Base-by-base conservation (phyloP, 257 asterid genomes). In the Vinca minor region DNA sequence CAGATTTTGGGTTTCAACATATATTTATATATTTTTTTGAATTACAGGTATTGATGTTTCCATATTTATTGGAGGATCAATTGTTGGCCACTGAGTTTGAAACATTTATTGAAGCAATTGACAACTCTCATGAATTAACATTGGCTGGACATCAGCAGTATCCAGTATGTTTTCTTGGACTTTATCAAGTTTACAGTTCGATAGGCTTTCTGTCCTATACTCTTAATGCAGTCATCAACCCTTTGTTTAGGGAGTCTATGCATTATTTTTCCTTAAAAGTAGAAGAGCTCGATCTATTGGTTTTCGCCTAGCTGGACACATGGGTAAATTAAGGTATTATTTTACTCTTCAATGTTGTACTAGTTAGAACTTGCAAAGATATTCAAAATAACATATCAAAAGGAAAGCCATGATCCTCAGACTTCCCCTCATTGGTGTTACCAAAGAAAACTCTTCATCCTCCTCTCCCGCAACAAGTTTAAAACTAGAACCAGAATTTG, bases 251-350 rank as follows among this genome's bases (percentile, higher is more conserved):
- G 98, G 98, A 65, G 91, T 92, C 70, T 89, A 92, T 67, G 95
- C 85, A 15, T 78, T 92, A 78, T 92, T 92, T 71, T 92, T 89
- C 73, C 80, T 82, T 66, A 78, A 82, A 78, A 86, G 95, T 69
- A 82, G 98, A 83, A 84, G 95, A 82, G 87, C 84, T 50, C 89
- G 98, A 69, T 81, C 95, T 38, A 87, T 92, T 50, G 96, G 96
- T 62, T 82, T 81, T 76, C 98, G 96, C 54, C 81, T 92, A 78
- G 94, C 97, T 73, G 94, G 94, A 64, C 85, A 78, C 49, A 82
- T 87, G 95, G 92, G 93, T 73, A 92, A 82, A 84, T 60, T 92
- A 70, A 89, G 98, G 98, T 89, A 74, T 69, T 55, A 38, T 50
- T 73, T 50, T 70, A 34, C 53, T 47, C 44, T 34, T 64, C 60